Conservation (phyloP, 768 basidiomycete species). For the Phanerochaete carnosa region DNA sequence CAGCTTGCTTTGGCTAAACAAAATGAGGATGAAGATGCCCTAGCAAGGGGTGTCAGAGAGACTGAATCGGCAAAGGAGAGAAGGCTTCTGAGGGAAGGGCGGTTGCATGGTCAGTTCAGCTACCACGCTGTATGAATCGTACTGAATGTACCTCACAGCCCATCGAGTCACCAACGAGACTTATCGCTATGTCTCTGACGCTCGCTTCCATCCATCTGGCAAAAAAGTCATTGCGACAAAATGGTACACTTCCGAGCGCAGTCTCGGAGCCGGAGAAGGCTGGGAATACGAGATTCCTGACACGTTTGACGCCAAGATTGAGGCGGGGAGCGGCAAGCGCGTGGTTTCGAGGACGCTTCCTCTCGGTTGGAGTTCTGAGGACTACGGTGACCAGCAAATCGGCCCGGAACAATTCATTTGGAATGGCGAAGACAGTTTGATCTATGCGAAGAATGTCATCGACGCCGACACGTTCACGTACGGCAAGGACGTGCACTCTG, state of each 20-base stretch:
- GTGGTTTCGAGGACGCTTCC: slow-evolving; percentile 57
- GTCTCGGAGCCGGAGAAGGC: slow-evolving; percentile 68
- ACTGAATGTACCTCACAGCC: slow-evolving; percentile 23
- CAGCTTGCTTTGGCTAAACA: slow-evolving; percentile 33
- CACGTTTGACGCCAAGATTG: slow-evolving; percentile 29
- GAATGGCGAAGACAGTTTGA: slow-evolving; percentile 52
- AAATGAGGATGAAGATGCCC: slow-evolving; percentile 41
- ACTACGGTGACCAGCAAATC: slow-evolving; percentile 69
- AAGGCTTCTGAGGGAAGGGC: slow-evolving; percentile 57
- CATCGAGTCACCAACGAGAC: slow-evolving; percentile 68
- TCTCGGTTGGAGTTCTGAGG: slow-evolving; percentile 52
- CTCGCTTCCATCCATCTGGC: slow-evolving; percentile 69
- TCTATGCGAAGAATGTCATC: slow-evolving; percentile 63
- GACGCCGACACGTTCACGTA: slow-evolving; percentile 53
- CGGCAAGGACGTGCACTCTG: slow-evolving; percentile 69
- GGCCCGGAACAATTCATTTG: slow-evolving; percentile 72
- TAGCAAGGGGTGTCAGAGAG: slow-evolving; percentile 50
- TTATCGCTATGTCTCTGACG: slow-evolving; percentile 65
- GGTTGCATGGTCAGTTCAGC: slow-evolving; percentile 37
- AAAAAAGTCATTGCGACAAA: slow-evolving; percentile 67
- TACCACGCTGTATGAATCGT: background rate
- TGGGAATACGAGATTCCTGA: slow-evolving; percentile 61
- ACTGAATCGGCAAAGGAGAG: slow-evolving; percentile 42
- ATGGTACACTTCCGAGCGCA: slow-evolving; percentile 67
- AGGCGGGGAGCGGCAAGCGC: slow-evolving; percentile 46